Evolutionary conservation across 805 yeast species (phyloP), one percentile per base, ranked within the genome.

Genomic region (Candida boidinii): DNA sequence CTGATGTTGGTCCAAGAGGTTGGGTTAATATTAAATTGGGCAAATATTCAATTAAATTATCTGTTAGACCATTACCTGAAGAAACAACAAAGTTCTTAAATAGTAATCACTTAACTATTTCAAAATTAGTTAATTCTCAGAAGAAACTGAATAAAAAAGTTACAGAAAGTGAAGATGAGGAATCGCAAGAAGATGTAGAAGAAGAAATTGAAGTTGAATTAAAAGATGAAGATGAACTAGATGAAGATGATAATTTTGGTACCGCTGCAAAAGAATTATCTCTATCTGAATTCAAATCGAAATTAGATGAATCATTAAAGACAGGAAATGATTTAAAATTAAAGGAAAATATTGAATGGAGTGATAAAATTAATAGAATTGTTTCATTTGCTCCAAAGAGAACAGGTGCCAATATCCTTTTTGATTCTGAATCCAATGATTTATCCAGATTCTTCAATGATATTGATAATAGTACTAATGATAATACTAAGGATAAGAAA

Each of bases 341-440:
- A 26, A 46, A 42, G 29, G 58, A 45, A 13, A 43, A 43, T 17
- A 45, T 48, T 28, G 55, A 52, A 17, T 54, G 62, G 55, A 37
- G 44, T 10, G 44, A 48, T 18, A 38, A 58, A 12, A 50, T 56
- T 5, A 56, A 58, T 9, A 58, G 65, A 18, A 64, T 85, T 19
- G 65, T 75, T 12, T 62, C 78, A 0, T 83, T 86, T 62, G 96
- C 94, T 2, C 88, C 92, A 6, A 79, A 75, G 39, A 64, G 82
- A 51, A 53, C 64, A 18, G 95, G 95, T 0, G 74, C 94, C 13
- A 87, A 86, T 48, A 56, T 87, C 17, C 55, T 88, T 13, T 55
- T 85, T 23, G 92, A 82, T 44, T 51, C 68, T 3, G 58, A 62
- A 3, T 48, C 54, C 9, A 38, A 43, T n/a, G 32, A 31, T 2